A percentile compares a stretch with the other conserved stretches of the same genome.
Conservation (phyloP, 2,329 filamentous ascomycete genomes). For the Amylocarpus encephaloides region DNA sequence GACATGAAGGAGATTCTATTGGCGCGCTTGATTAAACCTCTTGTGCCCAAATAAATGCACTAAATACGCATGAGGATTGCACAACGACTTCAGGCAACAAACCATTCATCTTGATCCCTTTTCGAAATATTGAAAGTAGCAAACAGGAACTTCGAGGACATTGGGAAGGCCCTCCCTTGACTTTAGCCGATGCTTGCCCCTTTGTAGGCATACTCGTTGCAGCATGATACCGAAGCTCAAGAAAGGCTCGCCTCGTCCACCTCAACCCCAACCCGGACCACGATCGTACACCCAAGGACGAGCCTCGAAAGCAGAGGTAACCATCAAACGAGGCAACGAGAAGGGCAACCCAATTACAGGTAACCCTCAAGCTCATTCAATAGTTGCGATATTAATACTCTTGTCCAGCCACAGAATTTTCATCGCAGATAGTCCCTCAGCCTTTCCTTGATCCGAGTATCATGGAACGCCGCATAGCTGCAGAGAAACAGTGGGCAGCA, state of each 20-base stretch:
- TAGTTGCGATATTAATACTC: not conserved
- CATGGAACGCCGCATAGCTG: slow-evolving; percentile 15
- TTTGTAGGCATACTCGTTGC: not conserved
- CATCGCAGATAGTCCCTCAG: slow-evolving; percentile 18
- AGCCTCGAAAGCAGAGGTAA: slow-evolving; percentile 18
- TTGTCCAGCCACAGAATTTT: slow-evolving; percentile 20
- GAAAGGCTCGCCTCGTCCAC: slow-evolving; percentile 15
- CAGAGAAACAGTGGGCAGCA: slow-evolving; percentile 14
- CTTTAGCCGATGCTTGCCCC: not conserved
- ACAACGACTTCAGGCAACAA: too few relatives aligned
- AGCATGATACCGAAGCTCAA: slow-evolving; percentile 11
- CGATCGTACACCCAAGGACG: slow-evolving; percentile 19
- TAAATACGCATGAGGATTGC: too few relatives aligned
- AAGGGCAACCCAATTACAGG: slow-evolving; percentile 2
- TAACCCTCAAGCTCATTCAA: not conserved
- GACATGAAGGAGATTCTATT: too few relatives aligned
- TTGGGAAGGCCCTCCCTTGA: too few relatives aligned
- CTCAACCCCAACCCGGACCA: slow-evolving; percentile 4
- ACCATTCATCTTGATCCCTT: too few relatives aligned
- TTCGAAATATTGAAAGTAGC: too few relatives aligned
- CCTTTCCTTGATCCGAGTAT: slow-evolving; percentile 27
- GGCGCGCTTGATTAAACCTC: too few relatives aligned
- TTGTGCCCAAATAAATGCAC: too few relatives aligned
- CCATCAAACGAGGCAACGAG: slow-evolving; percentile 6
- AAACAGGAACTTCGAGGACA: too few relatives aligned